Conservation (phyloP, 805 yeast species). For the Ogataea saltuana region DNA sequence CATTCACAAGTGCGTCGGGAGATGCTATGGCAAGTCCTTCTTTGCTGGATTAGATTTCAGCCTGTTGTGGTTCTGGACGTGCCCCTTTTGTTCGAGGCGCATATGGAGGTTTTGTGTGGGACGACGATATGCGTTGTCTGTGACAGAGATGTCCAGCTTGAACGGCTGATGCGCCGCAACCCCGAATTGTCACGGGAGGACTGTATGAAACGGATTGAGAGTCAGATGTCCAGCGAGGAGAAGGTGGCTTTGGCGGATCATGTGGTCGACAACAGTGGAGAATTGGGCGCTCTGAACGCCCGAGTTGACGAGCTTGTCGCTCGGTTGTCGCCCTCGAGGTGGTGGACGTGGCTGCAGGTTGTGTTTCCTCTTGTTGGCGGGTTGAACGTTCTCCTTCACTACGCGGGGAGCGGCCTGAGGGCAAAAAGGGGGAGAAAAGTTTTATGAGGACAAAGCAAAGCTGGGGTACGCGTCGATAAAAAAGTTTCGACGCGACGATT, state of each 20-base stretch:
- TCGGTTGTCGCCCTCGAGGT: slow-evolving; percentile 39
- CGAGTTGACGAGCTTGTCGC: slow-evolving; percentile 44
- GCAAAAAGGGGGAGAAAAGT: background rate
- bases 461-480: no score
- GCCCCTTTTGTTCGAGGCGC: slow-evolving; percentile 84
- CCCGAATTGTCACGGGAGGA: slow-evolving; percentile 64
- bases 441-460: no score
- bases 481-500: no score
- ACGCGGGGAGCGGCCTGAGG: slow-evolving; percentile 1
- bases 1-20: slow-evolving; percentile 84
- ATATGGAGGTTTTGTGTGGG: slow-evolving; percentile 72
- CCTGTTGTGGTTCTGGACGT: slow-evolving; percentile 78
- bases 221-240: slow-evolving; percentile 70
- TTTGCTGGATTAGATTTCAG: slow-evolving; percentile 58
- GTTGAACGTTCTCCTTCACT: background rate
- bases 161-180: slow-evolving; percentile 67
- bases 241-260: slow-evolving; percentile 62
- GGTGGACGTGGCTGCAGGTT: slow-evolving; percentile 19
- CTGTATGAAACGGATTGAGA: slow-evolving; percentile 66
- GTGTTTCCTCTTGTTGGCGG: slow-evolving; percentile 23
- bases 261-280: slow-evolving; percentile 62
- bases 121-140: slow-evolving; percentile 68
- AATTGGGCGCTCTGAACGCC: slow-evolving; percentile 43
- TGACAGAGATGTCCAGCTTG: slow-evolving; percentile 53
- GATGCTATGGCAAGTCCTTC: slow-evolving; percentile 56